Base-by-base conservation (phyloP, 345 rosid genomes). In the Rhizophora apiculata region DNA sequence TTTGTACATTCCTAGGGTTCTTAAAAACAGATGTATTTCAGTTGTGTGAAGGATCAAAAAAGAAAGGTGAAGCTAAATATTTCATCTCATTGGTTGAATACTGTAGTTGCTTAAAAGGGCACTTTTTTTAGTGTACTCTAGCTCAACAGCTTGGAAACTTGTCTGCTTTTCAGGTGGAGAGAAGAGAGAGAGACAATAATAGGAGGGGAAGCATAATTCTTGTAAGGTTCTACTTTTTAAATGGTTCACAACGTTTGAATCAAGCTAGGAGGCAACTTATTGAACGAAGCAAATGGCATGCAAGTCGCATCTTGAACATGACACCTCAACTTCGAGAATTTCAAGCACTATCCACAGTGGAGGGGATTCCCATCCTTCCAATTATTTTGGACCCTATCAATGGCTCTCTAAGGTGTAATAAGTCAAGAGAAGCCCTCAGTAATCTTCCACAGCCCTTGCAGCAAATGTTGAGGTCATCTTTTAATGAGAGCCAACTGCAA, bases 261-360 rank as follows among this genome's bases (percentile, higher is more conserved):
- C 96, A 87, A 87, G 98, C 93, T 61, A 88, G 98, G 85, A 85
- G 82, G 84, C 86, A 87, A 69, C 90, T 94, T 76, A 76, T 88
- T 78, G 98, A 94, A 67, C 97, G 97, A 63, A 94, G 97, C 75
- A 93, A 91, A 84, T 94, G 98, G 98, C 93, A 88, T 86, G 96
- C 93, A 64, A 81, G 89, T 82, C 87, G 87, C 29, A 84, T 94
- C 61, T 83, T 94, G 92, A 89, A 91, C 79, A 86, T 89, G 65
- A 89, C 93, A 46, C 86, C 98, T 65, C 97, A 94, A 81, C 85
- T 91, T 73, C 86, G 98, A 64, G 98, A 94, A 82, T 91, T 94
- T 84, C 98, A 91, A 74, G 98, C 91, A 71, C 67, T 94, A 76
- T 88, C 98, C 68, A 84, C 89, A 24, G 62, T 89, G 69, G 86